Base-by-base conservation (phyloP, 164 flowering plant genomes). In the Vitis rotundifolia region DNA sequence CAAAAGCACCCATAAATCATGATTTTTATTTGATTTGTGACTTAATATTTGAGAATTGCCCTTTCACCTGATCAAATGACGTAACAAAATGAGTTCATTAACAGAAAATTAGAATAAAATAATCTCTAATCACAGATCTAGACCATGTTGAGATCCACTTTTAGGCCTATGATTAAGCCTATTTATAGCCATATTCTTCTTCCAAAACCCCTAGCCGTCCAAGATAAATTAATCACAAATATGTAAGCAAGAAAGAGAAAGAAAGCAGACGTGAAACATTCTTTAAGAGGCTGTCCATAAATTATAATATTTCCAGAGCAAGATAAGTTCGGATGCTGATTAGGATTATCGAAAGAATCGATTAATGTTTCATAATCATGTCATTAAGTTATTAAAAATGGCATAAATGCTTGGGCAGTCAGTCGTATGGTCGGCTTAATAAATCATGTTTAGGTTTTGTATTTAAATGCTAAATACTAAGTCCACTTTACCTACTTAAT, bases 401-500 rank as follows among this genome's bases (percentile, higher is more conserved):
- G 7, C 14, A 53, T 0, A 11, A 57, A 16, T 14, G 9, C 9
- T 16, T 16, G 16, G 9, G 59, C 8, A 16, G 59, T 16, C 8
- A 16, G 59, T 16, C 59, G 7, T 61, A 31, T 61, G 63, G 63
- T 29, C 22, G 63, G 63, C 14, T 61, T 26, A 48, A 29, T 61
- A 9, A n/a, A n/a, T n/a, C n/a, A n/a, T n/a, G n/a, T n/a, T n/a
- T n/a, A n/a, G n/a, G n/a, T n/a, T n/a, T n/a, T n/a, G n/a, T n/a
- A n/a, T n/a, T n/a, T n/a, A n/a, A 61, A 18, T 26, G 49, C 8
- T 9, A 61, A 8, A 15, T 55, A 62, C n/a, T 28, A 60, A 59
- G 60, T 72, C 75, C 69, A 72, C 75, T 28, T 22, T 69, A 77
- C 76, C 80, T 73, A 51, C 73, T 73, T 31, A 49, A 58, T 72